Evolutionary conservation across 495 filamentous ascomycete genomes (phyloP), one percentile per base, ranked within the genome.

Genomic region (Hypomontagnella submonticulosa): DNA sequence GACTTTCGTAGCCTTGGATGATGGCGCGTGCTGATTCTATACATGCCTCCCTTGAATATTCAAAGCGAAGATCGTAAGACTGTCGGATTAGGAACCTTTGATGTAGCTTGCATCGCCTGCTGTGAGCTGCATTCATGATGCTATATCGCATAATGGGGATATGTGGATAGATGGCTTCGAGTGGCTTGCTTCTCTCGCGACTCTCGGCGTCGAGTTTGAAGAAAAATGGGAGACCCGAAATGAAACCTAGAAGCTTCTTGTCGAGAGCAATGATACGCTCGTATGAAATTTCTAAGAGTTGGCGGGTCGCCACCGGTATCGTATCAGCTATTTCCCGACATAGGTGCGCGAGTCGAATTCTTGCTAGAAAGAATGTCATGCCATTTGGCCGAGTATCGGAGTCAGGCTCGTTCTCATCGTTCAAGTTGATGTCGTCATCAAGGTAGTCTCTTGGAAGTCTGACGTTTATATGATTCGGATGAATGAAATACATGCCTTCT

Each of bases 401-500:
- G 15, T 12, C 8, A 3, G 44, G 12, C 18, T 49, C 55, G n/a
- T 23, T 12, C 0, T 12, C 9, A 6, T 52, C 33, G 1, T 18
- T 18, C n/a, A 27, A n/a, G 13, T 13, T 13, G 38, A 40, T 40
- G 16, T 52, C 67, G 13, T 69, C 71, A 16, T 74, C 71, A 40
- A 58, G 59, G 42, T 72, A 61, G 40, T 75, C 68, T 48, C 58
- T 67, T 1, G 80, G 81, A 52, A 71, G 60, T 1, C 74, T 70
- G 15, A 82, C 76, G 12, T 76, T 70, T 67, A 85, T 77, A 30
- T 84, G 81, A 10, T 70, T 61, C 1, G 77, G 78, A 32, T 79
- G 71, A 11, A 84, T 76, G 3, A 75, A 66, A 58, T 84, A 85
- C 4, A 75, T 82, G 54, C 77, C 76, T 43, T 84, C 81, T 43